Evolutionary conservation across 2,329 filamentous ascomycete genomes (phyloP).

Genomic region (Alternaria dauci): DNA sequence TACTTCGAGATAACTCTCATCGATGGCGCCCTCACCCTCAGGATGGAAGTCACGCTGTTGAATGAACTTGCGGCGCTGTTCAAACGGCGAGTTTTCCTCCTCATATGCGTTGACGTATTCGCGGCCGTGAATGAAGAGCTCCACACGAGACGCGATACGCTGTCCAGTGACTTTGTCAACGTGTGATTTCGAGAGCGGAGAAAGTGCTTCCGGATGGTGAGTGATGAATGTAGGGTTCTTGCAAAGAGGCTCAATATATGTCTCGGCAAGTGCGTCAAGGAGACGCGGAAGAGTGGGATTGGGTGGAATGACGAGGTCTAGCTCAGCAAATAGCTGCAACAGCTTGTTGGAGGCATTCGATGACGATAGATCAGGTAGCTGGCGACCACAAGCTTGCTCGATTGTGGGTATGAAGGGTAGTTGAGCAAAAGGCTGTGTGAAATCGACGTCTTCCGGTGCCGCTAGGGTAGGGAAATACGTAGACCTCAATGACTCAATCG

Average conservation of each 20-base stretch:
- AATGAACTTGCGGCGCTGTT: slow-evolving; percentile 83
- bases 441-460: slow-evolving; percentile 62
- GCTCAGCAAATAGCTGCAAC: slow-evolving; percentile 61
- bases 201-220: slow-evolving; percentile 88
- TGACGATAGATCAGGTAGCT: slow-evolving; percentile 65
- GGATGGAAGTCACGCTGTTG: slow-evolving; percentile 59
- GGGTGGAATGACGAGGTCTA: slow-evolving; percentile 59
- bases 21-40: slow-evolving; percentile 58
- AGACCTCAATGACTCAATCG: slow-evolving; percentile 57
- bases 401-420: slow-evolving; percentile 86
- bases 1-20: slow-evolving; percentile 84
- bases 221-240: slow-evolving; percentile 81
- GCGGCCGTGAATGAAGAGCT: slow-evolving; percentile 80
- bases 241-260: slow-evolving; percentile 82
- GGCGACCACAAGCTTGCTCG: slow-evolving; percentile 70
- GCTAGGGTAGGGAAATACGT: slow-evolving; percentile 41
- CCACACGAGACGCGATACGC: slow-evolving; percentile 79
- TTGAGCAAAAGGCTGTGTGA: slow-evolving; percentile 66
- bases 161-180: slow-evolving; percentile 72
- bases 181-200: slow-evolving; percentile 89
- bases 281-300: slow-evolving; percentile 71
- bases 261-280: slow-evolving; percentile 79
- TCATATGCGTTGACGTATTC: slow-evolving; percentile 98
- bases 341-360: slow-evolving; percentile 67
- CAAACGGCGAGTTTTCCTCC: slow-evolving; percentile 92